A percentile compares a stretch with the other conserved stretches of the same genome.
These are phyloP conservation scores for Saxophila tyrrhenica DNA, from an alignment of 495 filamentous ascomycete species.

Conservation along the genomic window DNA sequence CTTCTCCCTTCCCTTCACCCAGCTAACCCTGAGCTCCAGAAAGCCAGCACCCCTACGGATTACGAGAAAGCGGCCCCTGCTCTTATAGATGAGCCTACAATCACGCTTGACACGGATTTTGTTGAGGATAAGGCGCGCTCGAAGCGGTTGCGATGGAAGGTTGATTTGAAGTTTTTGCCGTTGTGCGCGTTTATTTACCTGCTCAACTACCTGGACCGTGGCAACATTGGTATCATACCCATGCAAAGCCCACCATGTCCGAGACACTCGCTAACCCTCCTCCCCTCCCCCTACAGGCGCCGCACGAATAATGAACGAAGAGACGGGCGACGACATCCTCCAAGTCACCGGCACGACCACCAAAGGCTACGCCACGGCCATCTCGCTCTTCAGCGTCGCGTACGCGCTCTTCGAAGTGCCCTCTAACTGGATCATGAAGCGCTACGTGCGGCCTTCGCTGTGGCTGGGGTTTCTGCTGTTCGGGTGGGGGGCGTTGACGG, in stretches of 20 bases:
- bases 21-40: no score
- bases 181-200: conserved; percentile 72
- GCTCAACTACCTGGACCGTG: conserved; percentile 70
- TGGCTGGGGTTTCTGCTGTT: conserved; percentile 13
- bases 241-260: no score
- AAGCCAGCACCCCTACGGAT: no score
- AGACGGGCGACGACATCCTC: conserved; percentile 14
- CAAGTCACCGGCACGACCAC: conserved; percentile 9
- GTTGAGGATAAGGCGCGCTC: conserved; percentile 2
- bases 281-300: conserved; percentile 7
- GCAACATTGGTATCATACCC: conserved; percentile 52
- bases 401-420: conserved; percentile 14
- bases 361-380: conserved; percentile 5
- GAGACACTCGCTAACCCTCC: background rate
- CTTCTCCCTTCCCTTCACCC: no score
- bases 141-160: background rate
- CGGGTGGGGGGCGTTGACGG: conserved; percentile 12
- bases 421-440: conserved; percentile 15
- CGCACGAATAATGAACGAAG: conserved; percentile 5
- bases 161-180: conserved; percentile 5
- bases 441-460: conserved; percentile 13
- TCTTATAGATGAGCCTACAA: background rate
- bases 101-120: background rate
- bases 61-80: background rate
- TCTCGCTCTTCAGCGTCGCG: conserved; percentile 13